phyloP scores from a whole-genome alignment of 73 alveolate species.

The Vitrella brassicaformis region DNA sequence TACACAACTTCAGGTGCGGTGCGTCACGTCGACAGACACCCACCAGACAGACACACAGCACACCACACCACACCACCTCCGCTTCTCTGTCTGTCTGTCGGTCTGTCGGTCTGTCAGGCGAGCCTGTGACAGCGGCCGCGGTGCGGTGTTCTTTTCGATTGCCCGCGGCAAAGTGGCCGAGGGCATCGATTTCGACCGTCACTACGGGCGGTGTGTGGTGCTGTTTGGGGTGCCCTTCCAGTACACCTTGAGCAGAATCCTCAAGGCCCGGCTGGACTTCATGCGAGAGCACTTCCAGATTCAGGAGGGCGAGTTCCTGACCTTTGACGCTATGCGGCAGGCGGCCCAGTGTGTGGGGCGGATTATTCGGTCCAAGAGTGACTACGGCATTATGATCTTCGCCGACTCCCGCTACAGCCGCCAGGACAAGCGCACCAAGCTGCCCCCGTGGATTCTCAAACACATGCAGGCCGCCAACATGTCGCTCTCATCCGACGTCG shows the following conservation, averaged over 20 bases:
- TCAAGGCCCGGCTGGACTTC: conserved; percentile 60
- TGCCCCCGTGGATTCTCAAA: conserved; percentile 53
- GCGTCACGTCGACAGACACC: too few species aligned
- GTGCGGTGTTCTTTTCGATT: conserved; percentile 64
- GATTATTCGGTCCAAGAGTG: conserved; percentile 50
- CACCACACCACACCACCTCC: too few species aligned
- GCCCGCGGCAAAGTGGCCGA: conserved; percentile 72
- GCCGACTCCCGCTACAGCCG: conserved; percentile 62
- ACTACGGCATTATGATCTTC: conserved; percentile 67
- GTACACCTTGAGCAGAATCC: conserved; percentile 55
- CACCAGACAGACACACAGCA: too few species aligned
- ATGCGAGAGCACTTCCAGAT: conserved; percentile 48
- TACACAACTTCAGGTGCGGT: conserved; percentile 34
- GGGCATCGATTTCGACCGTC: conserved; percentile 72
- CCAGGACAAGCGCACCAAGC: conserved; percentile 51
- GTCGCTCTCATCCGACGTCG: background rate
- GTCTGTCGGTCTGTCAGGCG: conserved; percentile 1
- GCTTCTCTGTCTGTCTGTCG: background rate
- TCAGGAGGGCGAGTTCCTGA: conserved; percentile 60
- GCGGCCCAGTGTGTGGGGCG: conserved; percentile 68
- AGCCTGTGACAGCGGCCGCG: conserved; percentile 71
- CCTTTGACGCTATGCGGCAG: conserved; percentile 70
- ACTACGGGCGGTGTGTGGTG: conserved; percentile 57
- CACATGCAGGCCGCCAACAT: background rate
- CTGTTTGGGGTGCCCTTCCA: conserved; percentile 66